Base-by-base conservation (phyloP, 805 yeast genomes). In the Zygoascus flipseniorum region DNA sequence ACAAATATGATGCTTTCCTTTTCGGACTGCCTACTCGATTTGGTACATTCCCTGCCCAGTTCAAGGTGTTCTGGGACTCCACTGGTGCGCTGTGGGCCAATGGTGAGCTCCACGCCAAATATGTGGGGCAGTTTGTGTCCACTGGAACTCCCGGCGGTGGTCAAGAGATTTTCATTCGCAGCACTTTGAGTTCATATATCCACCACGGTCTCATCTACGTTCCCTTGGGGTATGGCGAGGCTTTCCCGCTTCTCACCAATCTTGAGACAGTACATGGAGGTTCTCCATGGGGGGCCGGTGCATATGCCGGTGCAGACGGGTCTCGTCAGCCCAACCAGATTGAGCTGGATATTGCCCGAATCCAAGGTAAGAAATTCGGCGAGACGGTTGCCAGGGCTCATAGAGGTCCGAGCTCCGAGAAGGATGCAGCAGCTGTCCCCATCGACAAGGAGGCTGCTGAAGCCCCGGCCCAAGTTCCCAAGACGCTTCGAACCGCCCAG, bases 201-300 rank as follows among this genome's bases (percentile, higher is more conserved):
- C 95, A 87, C 68, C 95, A 87, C 61, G 95, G 95, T 62, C 75
- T 87, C 71, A 76, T 82, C 52, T 87, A 69, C 67, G 80, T 87
- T 48, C 95, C 95, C 57, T 75, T 86, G 60, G 95, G 96, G 55
- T 23, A 6, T 72, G 77, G 75, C 56, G 66, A 74, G 54, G 73
- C 77, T 2, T 83, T 81, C 68, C 75, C 78, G 8, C 76, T 75
- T 59, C 64, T 84, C 58, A 71, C 86, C 42, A 75, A 75, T 68
- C 62, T 83, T 43, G 79, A 76, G 2, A 89, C 86, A 71, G 76
- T 81, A 51, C 95, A 85, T 66, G 96, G 96, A 58, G 87, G 86
- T 53, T 80, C 90, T 23, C 79, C 95, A 43, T 89, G 90, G 89
- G 96, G 96, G 68, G 84, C 95, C 37, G 95, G 95, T 60, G 72